Conservation (phyloP, 768 basidiomycete genomes). For the Piloderma croceum region DNA sequence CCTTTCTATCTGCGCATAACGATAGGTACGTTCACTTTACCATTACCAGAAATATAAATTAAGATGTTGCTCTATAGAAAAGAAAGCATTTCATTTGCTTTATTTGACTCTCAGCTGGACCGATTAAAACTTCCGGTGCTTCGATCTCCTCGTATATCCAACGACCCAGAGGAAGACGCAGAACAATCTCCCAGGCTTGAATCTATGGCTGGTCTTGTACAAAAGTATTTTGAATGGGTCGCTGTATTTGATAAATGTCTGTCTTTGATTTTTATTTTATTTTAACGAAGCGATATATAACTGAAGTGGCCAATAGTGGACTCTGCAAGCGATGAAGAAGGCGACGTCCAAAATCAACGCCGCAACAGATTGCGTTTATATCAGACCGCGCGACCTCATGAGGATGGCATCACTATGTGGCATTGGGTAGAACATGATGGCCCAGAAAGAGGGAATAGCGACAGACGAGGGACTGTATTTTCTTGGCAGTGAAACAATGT, state of each 20-base stretch:
- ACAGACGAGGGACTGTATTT: neutral
- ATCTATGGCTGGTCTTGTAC: conserved; percentile 36
- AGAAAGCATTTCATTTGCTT: conserved; percentile 35
- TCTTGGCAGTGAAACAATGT: no score
- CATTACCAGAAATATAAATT: no score
- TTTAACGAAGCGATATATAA: neutral
- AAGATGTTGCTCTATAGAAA: no score
- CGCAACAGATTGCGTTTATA: no score
- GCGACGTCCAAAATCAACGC: no score
- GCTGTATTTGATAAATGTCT: conserved; percentile 41
- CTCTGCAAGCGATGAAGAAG: no score
- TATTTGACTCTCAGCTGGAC: conserved; percentile 60
- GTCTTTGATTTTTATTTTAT: conserved; percentile 5
- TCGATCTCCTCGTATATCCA: conserved; percentile 19
- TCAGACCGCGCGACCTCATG: no score
- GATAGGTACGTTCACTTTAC: no score
- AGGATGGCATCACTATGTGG: no score
- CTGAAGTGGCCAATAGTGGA: no score
- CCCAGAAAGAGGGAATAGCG: neutral
- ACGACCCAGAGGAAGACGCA: conserved; percentile 13
- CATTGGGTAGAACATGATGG: neutral
- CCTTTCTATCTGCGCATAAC: conserved; percentile 31
- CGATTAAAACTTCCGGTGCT: conserved; percentile 45
- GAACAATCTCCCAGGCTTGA: conserved; percentile 22
- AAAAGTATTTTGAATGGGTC: conserved; percentile 53